phyloP scores from a whole-genome alignment of 495 filamentous ascomycete species.

The Letharia lupina region DNA sequence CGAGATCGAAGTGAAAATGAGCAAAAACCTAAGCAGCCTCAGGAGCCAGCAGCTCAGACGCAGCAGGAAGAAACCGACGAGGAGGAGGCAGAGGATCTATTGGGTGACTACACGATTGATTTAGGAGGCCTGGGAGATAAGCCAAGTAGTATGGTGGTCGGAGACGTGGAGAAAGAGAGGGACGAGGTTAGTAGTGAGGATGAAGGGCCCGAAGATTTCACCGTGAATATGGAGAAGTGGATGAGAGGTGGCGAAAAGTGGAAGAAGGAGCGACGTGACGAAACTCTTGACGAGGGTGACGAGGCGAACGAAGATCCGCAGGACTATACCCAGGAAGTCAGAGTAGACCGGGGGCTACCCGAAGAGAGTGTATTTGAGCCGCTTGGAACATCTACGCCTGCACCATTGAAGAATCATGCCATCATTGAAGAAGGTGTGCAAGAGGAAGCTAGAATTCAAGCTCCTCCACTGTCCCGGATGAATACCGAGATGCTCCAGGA shows the following conservation, averaged over 20 bases:
- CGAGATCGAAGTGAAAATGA: background rate
- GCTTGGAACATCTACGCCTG: conserved; percentile 21
- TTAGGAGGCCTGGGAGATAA: conserved; percentile 37
- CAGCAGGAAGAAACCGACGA: background rate
- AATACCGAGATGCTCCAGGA: conserved; percentile 19
- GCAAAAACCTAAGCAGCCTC: background rate
- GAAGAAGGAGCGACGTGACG: conserved; percentile 23
- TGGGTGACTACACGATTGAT: conserved; percentile 42
- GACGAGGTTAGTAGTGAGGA: conserved; percentile 39
- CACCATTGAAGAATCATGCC: conserved; percentile 7
- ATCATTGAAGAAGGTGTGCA: conserved; percentile 9
- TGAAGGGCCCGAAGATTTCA: conserved; percentile 47
- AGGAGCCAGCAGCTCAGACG: background rate
- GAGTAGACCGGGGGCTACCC: background rate
- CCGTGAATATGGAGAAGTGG: conserved; percentile 43
- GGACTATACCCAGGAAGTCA: conserved; percentile 8
- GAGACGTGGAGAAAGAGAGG: conserved; percentile 27
- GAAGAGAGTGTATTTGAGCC: conserved; percentile 23
- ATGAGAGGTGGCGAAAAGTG: conserved; percentile 35
- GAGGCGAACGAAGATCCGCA: conserved; percentile 15
- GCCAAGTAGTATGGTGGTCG: conserved; percentile 29
- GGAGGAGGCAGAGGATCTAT: background rate
- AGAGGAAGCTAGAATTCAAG: conserved; percentile 5
- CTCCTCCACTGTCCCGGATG: conserved; percentile 18
- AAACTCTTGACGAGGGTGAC: conserved; percentile 18